Conservation (phyloP, 352 stramenopile genomes). For the Achlya hypogyna region DNA sequence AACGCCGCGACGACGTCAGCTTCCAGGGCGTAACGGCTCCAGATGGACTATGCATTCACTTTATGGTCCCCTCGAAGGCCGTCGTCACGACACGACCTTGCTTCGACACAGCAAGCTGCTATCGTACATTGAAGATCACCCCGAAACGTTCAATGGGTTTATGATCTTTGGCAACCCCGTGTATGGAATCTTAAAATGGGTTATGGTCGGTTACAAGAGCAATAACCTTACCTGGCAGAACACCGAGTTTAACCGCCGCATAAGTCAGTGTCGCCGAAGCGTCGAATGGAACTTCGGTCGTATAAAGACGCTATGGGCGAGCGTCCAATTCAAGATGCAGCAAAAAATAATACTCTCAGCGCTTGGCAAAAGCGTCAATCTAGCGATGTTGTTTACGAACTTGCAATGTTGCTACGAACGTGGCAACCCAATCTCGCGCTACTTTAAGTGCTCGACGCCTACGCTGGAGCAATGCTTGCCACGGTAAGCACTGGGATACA, state of each 20-base stretch:
- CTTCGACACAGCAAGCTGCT: no score
- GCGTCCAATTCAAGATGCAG: not conserved
- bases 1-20: no score
- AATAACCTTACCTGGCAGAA: not conserved
- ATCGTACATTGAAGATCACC: not conserved
- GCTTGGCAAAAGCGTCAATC: not conserved
- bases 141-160: not conserved
- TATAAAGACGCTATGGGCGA: slow-evolving; percentile 21
- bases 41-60: no score
- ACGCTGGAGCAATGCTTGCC: not conserved
- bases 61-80: no score
- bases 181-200: slow-evolving; percentile 14
- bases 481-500: not conserved
- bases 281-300: slow-evolving; percentile 22
- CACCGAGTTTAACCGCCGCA: slow-evolving; percentile 11
- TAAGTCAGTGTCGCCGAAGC: slow-evolving; percentile 16
- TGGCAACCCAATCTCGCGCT: not conserved
- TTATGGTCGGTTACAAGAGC: slow-evolving; percentile 17
- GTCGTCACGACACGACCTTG: no score
- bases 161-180: slow-evolving; percentile 19
- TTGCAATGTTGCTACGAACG: not conserved
- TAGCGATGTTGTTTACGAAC: not conserved
- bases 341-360: not conserved
- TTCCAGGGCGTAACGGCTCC: no score
- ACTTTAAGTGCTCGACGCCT: not conserved